Conservation (phyloP, 257 asterid species). For the Asclepias syriaca region DNA sequence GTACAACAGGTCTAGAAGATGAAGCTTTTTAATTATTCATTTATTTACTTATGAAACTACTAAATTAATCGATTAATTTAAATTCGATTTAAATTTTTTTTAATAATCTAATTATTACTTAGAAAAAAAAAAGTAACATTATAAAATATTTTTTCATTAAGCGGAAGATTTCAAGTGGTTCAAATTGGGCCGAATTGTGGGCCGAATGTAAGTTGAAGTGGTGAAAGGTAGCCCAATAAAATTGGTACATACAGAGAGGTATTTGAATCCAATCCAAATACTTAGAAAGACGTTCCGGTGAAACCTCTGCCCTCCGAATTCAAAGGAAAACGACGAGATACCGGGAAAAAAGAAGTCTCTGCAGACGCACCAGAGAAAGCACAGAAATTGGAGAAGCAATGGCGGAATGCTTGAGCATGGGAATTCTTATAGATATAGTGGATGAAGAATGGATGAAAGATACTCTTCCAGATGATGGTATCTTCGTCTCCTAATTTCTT, state of each 20-base stretch:
- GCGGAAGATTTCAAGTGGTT: no score
- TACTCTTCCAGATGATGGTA: constrained; percentile 73
- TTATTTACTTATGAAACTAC: no score
- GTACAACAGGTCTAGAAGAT: neutral
- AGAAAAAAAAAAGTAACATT: no score
- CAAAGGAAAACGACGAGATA: neutral
- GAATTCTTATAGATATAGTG: constrained; percentile 57
- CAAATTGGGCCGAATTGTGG: no score
- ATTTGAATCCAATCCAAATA: neutral
- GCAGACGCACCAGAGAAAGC: no score
- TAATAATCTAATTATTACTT: no score
- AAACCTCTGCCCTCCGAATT: neutral
- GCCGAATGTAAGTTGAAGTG: neutral
- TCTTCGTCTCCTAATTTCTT: neutral
- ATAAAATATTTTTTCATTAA: no score
- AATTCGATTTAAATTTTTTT: no score
- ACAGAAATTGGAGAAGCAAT: constrained; percentile 16
- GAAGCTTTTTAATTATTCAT: no score
- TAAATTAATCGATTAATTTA: no score
- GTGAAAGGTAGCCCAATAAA: neutral
- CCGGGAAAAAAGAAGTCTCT: neutral
- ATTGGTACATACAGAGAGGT: neutral
- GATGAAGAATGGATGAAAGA: constrained; percentile 92
- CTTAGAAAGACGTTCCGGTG: neutral
- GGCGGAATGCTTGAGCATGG: constrained; percentile 63